Percentiles rank a stretch among this genome's conserved stretches.
Evolutionary conservation across 768 basidiomycete genomes (phyloP).

Genomic region (Suillus luteus): DNA sequence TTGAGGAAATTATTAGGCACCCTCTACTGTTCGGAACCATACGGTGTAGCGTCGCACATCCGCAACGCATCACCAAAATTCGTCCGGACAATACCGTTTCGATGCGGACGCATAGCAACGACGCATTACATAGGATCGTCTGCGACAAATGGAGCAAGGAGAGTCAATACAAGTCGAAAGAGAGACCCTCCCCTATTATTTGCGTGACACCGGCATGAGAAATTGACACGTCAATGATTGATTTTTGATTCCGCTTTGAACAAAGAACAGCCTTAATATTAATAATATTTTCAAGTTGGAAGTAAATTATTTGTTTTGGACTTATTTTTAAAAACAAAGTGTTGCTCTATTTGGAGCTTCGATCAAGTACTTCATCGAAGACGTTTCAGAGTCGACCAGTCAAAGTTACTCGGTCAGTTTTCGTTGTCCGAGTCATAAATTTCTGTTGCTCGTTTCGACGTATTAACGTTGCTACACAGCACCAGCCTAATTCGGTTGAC

Average conservation of each 20-base stretch:
- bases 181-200: not conserved
- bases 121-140: not conserved
- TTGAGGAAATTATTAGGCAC: constrained; percentile 46
- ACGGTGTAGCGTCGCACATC: not conserved
- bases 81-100: too few species aligned
- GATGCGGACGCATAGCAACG: not conserved
- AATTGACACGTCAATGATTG: constrained; percentile 11
- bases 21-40: constrained; percentile 19
- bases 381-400: not conserved
- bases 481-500: constrained; percentile 5
- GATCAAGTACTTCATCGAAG: constrained; percentile 1
- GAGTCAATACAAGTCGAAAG: too few species aligned
- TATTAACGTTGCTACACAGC: constrained; percentile 5
- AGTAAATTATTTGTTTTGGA: too few species aligned
- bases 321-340: not conserved
- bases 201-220: constrained; percentile 7
- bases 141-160: not conserved
- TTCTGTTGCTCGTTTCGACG: not conserved
- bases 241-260: not conserved
- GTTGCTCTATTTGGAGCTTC: constrained; percentile 5
- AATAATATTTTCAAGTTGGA: too few species aligned
- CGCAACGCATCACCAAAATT: not conserved
- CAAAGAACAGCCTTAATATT: not conserved
- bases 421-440: not conserved
- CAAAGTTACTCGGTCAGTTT: not conserved